Evolutionary conservation across 257 asterid genomes (phyloP).

Genomic region (Solanum infundibuliforme): DNA sequence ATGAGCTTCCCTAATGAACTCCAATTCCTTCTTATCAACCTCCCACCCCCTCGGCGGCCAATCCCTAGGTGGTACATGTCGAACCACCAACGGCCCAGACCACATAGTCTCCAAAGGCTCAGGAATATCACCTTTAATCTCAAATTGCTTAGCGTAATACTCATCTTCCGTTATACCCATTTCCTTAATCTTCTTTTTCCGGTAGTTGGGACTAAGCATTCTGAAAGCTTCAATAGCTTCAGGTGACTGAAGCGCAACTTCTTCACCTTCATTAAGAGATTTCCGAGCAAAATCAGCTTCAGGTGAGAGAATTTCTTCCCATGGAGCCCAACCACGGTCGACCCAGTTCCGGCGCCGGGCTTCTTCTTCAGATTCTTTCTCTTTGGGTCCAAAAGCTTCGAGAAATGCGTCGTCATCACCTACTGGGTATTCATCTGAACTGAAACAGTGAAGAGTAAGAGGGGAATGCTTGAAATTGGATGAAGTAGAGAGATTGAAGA

Average conservation of each 20-base stretch:
- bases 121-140: conserved; percentile 76
- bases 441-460: conserved; percentile 25
- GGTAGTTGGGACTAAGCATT: conserved; percentile 64
- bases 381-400: conserved; percentile 55
- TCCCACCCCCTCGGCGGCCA: conserved; percentile 98
- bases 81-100: conserved; percentile 75
- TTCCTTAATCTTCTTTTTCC: conserved; percentile 47
- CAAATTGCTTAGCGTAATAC: conserved; percentile 81
- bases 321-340: conserved; percentile 98
- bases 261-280: conserved; percentile 92
- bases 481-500: not conserved
- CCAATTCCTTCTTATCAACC: conserved; percentile 76
- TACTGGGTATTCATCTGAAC: conserved; percentile 77
- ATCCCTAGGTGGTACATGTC: conserved; percentile 76
- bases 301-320: conserved; percentile 95
- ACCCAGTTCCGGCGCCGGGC: conserved; percentile 82
- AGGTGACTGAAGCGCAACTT: conserved; percentile 77
- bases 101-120: conserved; percentile 59
- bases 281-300: conserved; percentile 76
- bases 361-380: conserved; percentile 79
- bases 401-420: conserved; percentile 75
- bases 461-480: not conserved
- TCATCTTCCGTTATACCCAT: conserved; percentile 89
- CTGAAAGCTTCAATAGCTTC: conserved; percentile 79
- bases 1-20: conserved; percentile 79